Percentiles rank a stretch among this genome's conserved stretches.
Conservation (phyloP, 805 yeast species). For the Kluyveromyces siamensis region DNA sequence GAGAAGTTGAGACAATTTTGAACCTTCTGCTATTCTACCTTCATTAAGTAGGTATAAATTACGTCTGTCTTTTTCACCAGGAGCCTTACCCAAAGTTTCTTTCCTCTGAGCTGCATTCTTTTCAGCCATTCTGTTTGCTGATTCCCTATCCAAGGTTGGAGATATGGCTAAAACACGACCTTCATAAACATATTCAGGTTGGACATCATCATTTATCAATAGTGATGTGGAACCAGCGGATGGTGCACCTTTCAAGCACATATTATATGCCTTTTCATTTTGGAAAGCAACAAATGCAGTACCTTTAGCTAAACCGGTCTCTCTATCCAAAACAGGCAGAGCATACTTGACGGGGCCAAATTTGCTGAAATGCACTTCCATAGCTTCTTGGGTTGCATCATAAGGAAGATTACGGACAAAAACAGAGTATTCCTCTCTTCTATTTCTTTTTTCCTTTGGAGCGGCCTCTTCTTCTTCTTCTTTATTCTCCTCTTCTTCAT, state of each 20-base stretch:
- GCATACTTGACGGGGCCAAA: slow-evolving; percentile 92
- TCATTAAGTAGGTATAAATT: slow-evolving; percentile 82
- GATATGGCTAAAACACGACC: slow-evolving; percentile 83
- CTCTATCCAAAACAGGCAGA: slow-evolving; percentile 81
- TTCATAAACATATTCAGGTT: slow-evolving; percentile 80
- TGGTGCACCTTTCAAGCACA: slow-evolving; percentile 75
- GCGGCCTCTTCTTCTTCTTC: slow-evolving; percentile 25
- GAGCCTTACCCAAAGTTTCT: slow-evolving; percentile 70
- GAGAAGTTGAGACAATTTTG: slow-evolving; percentile 65
- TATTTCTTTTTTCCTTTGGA: slow-evolving; percentile 39
- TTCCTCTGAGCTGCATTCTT: slow-evolving; percentile 65
- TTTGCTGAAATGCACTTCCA: slow-evolving; percentile 65
- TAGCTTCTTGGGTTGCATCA: slow-evolving; percentile 76
- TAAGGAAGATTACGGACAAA: slow-evolving; percentile 93
- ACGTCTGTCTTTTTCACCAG: slow-evolving; percentile 74
- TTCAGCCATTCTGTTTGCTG: slow-evolving; percentile 68
- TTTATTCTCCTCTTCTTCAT: slow-evolving; percentile 26
- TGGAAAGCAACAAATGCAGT: slow-evolving; percentile 90
- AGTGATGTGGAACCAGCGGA: slow-evolving; percentile 52
- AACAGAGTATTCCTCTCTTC: slow-evolving; percentile 60
- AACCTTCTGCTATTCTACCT: slow-evolving; percentile 78
- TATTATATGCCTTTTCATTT: slow-evolving; percentile 48
- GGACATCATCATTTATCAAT: slow-evolving; percentile 85
- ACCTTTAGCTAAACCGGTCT: slow-evolving; percentile 81
- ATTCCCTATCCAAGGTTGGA: slow-evolving; percentile 77